Evolutionary conservation across 2,329 filamentous ascomycete genomes (phyloP).

Genomic region (Hymenoscyphus albidus): DNA sequence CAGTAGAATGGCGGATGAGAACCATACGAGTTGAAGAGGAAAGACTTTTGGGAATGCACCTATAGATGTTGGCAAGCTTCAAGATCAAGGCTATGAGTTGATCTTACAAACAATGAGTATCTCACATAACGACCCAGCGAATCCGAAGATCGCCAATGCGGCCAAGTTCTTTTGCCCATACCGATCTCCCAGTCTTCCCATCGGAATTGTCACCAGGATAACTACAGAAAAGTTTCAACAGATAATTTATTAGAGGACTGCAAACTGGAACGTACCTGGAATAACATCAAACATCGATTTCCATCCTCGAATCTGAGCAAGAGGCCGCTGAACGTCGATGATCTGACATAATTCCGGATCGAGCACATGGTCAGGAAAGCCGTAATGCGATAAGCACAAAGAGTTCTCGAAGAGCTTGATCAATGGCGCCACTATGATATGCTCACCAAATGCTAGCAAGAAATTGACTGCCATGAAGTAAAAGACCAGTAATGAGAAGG

Average conservation of each 20-base stretch:
- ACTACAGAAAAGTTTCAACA: slow-evolving; percentile 18
- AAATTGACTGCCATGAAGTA: slow-evolving; percentile 35
- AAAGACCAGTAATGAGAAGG: slow-evolving; percentile 17
- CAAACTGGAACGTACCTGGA: slow-evolving; percentile 23
- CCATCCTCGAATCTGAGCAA: slow-evolving; percentile 33
- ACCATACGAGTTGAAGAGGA: slow-evolving; percentile 29
- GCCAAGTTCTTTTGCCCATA: slow-evolving; percentile 30
- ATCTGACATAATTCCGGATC: slow-evolving; percentile 29
- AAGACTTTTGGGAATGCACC: slow-evolving; percentile 31
- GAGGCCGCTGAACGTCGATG: slow-evolving; percentile 26
- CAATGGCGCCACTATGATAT: slow-evolving; percentile 31
- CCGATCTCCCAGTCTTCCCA: slow-evolving; percentile 31
- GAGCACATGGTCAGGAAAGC: slow-evolving; percentile 23
- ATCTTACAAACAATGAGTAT: slow-evolving; percentile 33
- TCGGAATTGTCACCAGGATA: slow-evolving; percentile 32
- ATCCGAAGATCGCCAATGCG: slow-evolving; percentile 28
- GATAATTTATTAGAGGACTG: not conserved
- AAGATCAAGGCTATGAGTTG: not conserved
- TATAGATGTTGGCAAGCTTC: slow-evolving; percentile 5
- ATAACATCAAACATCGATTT: slow-evolving; percentile 32
- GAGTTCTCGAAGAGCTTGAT: slow-evolving; percentile 33
- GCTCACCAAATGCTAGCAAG: slow-evolving; percentile 31
- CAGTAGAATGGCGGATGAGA: slow-evolving; percentile 30
- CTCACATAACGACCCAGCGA: slow-evolving; percentile 24
- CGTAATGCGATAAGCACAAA: slow-evolving; percentile 28